Evolutionary conservation across 2,329 filamentous ascomycete genomes (phyloP), one percentile per base, ranked within the genome.

Genomic region (Lasiodiplodia sp.): DNA sequence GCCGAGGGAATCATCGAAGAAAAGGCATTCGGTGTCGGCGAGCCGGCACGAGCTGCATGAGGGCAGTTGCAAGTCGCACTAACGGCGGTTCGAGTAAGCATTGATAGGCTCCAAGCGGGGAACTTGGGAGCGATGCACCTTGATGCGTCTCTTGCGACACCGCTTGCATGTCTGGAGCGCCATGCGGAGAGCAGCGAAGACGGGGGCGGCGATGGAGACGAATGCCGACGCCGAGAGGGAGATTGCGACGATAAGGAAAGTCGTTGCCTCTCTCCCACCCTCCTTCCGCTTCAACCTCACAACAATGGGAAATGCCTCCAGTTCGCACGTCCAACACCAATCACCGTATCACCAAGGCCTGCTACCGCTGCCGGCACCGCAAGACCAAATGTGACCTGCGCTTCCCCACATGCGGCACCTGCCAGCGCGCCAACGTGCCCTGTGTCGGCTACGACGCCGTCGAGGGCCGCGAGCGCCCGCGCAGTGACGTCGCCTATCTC

Each of bases 361-460:
- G 66, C 47, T 60, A 38, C 57, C 56, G 66, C 40, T 68, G 66
- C 37, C 66, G 66, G 18, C 66, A 63, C 38, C 66, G 66, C 47
- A 68, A 68, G 51, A 56, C 66, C 57, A 62, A 56, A 18, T 68
- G 66, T 18, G 66, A 68, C 49, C 47, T 68, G 49, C 44, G 49
- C 37, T 68, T 62, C 56, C 66, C 66, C 34, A 62, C 56, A 11
- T 68, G 66, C 57, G 47, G 56, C 31, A 8, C 47, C 18, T 68
- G 66, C 28, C 40, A 58, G 18, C 49, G 56, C 44, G 66, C 66
- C 14, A 31, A 53, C 11, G 66, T 68, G 21, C 47, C 66, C 18
- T 68, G 66, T 37, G 56, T 68, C 18, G 66, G 66, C 56, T 68
- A 68, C 66, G 66, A 68, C 18, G 56, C 66, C 49, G 66, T 68